Base-by-base conservation (phyloP, 805 yeast genomes). In the Cyberlindnera maritima region DNA sequence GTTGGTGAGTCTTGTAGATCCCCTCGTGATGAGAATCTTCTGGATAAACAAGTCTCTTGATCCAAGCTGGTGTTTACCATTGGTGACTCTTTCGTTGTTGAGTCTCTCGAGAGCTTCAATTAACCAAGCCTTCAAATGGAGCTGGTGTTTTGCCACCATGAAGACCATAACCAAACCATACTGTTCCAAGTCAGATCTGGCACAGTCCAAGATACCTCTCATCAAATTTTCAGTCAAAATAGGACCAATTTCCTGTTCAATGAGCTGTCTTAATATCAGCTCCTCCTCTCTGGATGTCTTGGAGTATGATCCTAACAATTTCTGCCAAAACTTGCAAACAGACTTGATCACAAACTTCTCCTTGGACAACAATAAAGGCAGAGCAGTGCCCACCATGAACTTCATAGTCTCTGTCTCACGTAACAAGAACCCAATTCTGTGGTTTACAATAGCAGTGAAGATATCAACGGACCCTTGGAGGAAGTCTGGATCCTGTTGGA, bases 11-110 rank as follows among this genome's bases (percentile, higher is more conserved):
- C 88, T 68, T 5, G 48, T 36, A 35, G 78, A 78, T 2, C 91
- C 91, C 57, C 89, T 74, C 0, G 89, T 83, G 2, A 82, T 49
- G 63, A 80, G 58, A 26, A 85, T 55, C 58, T 80, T 82, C 52
- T 75, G 80, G 18, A 80, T 60, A 42, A 83, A 77, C 5, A 69
- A 54, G 9, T 73, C 79, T 43, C 72, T 69, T 2, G 53, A 61
- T 28, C 39, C 56, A 31, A 64, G 55, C 38, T 52, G 62, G 46
- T 59, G 62, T 55, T 41, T 61, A 26, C 55, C 67, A 14, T 43
- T 17, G 0, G 43, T 21, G 0, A 33, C 39, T 47, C 71, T 60
- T 34, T 62, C 66, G 2, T 44, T 32, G 39, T 69, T 62, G 15
- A 72, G 56, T 18, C 48, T 47, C 2, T 42, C 46, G 25, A 72